These are phyloP conservation scores for Ganoderma multipileum DNA, from an alignment of 1,284 basidiomycete species.

Conservation along the genomic window DNA sequence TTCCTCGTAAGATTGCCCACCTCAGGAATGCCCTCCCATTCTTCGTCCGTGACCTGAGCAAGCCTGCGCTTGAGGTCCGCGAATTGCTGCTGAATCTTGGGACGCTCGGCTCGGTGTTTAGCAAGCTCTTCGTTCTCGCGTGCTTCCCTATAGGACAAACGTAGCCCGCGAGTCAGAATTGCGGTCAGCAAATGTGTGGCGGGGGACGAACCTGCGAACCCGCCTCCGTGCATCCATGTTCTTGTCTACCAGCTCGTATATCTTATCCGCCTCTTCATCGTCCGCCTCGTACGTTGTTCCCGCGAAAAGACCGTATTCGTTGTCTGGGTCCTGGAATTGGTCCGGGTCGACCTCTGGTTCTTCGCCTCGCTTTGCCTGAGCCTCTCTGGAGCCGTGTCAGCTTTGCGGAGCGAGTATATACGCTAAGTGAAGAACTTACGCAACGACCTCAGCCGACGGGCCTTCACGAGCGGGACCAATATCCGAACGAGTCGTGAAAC, in stretches of 20 bases:
- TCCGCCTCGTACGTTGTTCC: slow-evolving; percentile 97
- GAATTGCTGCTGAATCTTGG: slow-evolving; percentile 94
- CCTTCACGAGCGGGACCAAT: slow-evolving; percentile 98
- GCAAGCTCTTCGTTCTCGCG: slow-evolving; percentile 77
- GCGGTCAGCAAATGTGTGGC: background rate
- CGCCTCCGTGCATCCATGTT: slow-evolving; percentile 90
- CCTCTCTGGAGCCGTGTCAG: slow-evolving; percentile 58
- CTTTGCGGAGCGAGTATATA: background rate
- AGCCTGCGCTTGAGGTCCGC: slow-evolving; percentile 94
- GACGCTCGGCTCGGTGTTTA: slow-evolving; percentile 79
- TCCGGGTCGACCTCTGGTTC: slow-evolving; percentile 88
- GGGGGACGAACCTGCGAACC: slow-evolving; percentile 72
- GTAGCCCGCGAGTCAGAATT: background rate
- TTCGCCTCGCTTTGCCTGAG: slow-evolving; percentile 85
- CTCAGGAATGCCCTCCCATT: slow-evolving; percentile 97
- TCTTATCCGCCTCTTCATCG: slow-evolving; percentile 96
- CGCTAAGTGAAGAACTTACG: slow-evolving; percentile 57
- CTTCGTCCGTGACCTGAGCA: slow-evolving; percentile 84
- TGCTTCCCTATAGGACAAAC: slow-evolving; percentile 63
- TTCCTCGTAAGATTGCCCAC: slow-evolving; percentile 95
- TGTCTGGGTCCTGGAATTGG: slow-evolving; percentile 95
- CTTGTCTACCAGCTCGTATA: slow-evolving; percentile 90
- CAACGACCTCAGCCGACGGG: slow-evolving; percentile 87
- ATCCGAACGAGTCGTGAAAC: slow-evolving; percentile 98
- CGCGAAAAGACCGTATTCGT: slow-evolving; percentile 95